Evolutionary conservation across 345 rosid genomes (phyloP).

Genomic region (Populus deltoides): DNA sequence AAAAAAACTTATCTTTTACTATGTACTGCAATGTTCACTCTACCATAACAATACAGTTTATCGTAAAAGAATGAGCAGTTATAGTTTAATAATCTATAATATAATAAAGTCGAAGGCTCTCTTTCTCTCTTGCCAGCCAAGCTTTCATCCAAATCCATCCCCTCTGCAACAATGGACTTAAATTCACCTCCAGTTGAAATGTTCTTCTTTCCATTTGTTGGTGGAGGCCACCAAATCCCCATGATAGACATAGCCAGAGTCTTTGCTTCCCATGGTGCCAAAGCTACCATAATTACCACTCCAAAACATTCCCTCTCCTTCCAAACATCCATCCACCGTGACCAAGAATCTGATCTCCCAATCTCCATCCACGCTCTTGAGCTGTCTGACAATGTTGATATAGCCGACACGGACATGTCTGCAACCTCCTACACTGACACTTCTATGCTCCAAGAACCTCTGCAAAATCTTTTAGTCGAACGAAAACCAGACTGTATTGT

Average conservation of each 20-base stretch:
- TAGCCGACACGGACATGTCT: slow-evolving; percentile 31
- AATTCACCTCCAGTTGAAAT: slow-evolving; percentile 21
- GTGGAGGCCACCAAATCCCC: slow-evolving; percentile 51
- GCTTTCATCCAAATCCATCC: neutral
- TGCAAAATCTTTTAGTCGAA: slow-evolving; percentile 17
- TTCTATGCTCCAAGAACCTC: slow-evolving; percentile 37
- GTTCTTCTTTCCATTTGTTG: slow-evolving; percentile 48
- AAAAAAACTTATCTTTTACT: too few species aligned
- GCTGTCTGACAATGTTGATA: slow-evolving; percentile 18
- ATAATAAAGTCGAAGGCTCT: neutral
- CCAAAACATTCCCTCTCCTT: slow-evolving; percentile 31
- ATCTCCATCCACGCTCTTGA: slow-evolving; percentile 25
- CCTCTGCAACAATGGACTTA: slow-evolving; percentile 19
- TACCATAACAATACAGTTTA: too few species aligned
- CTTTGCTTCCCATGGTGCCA: slow-evolving; percentile 40
- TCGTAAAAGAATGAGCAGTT: too few species aligned
- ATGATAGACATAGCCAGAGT: slow-evolving; percentile 47
- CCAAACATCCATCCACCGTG: slow-evolving; percentile 26
- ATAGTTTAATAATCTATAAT: too few species aligned
- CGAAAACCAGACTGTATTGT: slow-evolving; percentile 37
- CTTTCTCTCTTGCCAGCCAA: neutral
- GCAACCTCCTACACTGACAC: slow-evolving; percentile 36
- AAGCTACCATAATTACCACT: slow-evolving; percentile 31
- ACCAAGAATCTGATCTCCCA: slow-evolving; percentile 27
- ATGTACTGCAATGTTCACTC: too few species aligned